phyloP scores from a whole-genome alignment of 805 yeast genomes.

The Cyberlindnera americana region DNA sequence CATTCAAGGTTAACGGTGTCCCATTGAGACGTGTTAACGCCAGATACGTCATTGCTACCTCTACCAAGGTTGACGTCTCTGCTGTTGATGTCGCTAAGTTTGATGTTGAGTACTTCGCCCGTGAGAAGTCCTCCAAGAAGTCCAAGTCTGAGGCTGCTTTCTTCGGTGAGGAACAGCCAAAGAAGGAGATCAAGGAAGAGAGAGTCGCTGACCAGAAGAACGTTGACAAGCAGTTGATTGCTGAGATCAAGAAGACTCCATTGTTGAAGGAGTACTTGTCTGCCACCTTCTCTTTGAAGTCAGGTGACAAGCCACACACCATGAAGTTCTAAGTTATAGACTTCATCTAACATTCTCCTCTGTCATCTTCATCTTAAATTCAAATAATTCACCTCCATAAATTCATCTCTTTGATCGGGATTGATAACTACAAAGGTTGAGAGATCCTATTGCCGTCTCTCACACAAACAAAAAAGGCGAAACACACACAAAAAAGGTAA shows the following conservation, averaged over 20 bases:
- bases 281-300: slow-evolving; percentile 91
- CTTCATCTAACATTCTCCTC: neutral
- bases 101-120: slow-evolving; percentile 93
- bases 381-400: neutral
- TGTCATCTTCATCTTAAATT: too few species aligned
- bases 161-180: slow-evolving; percentile 70
- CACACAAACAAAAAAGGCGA: neutral
- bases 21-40: slow-evolving; percentile 99
- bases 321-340: slow-evolving; percentile 75
- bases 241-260: slow-evolving; percentile 96
- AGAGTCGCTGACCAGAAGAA: slow-evolving; percentile 96
- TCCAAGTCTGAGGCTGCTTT: slow-evolving; percentile 90
- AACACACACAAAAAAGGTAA: slow-evolving; percentile 13
- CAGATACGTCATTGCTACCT: slow-evolving; percentile 98
- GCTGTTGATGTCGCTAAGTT: slow-evolving; percentile 85
- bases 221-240: slow-evolving; percentile 88
- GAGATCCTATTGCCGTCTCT: slow-evolving; percentile 4
- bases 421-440: neutral
- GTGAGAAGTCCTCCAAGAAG: slow-evolving; percentile 82
- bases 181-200: slow-evolving; percentile 88
- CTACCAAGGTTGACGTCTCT: slow-evolving; percentile 80
- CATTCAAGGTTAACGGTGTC: slow-evolving; percentile 99
- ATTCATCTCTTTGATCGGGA: neutral
- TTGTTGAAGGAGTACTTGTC: slow-evolving; percentile 95
- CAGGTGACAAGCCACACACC: slow-evolving; percentile 98